phyloP scores from a whole-genome alignment of 345 rosid species.

The Hirschfeldia incana region DNA sequence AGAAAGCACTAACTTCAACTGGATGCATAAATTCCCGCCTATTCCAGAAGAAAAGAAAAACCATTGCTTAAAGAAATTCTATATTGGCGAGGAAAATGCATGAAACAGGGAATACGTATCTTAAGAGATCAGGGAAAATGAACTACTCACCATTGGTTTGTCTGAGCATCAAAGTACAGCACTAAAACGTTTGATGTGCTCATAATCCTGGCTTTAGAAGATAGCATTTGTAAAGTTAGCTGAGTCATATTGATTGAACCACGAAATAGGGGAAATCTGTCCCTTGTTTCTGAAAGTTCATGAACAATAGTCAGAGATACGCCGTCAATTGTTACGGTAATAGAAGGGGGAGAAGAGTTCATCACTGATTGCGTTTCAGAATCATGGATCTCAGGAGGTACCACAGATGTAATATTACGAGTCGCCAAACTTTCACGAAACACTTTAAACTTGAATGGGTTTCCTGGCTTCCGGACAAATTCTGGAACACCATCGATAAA shows the following conservation, averaged over 20 bases:
- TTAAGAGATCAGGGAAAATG: conserved; percentile 12
- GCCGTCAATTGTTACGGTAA: conserved; percentile 54
- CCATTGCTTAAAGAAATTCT: conserved; percentile 7
- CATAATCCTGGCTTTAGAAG: conserved; percentile 68
- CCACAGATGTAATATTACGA: conserved; percentile 39
- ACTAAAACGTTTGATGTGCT: conserved; percentile 49
- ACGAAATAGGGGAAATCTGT: conserved; percentile 68
- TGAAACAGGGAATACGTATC: conserved; percentile 14
- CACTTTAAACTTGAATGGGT: conserved; percentile 84
- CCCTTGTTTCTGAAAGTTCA: conserved; percentile 69
- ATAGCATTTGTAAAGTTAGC: conserved; percentile 58
- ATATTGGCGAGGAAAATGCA: conserved; percentile 18
- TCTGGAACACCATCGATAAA: conserved; percentile 72
- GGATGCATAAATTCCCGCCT: conserved; percentile 82
- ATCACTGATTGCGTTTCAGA: conserved; percentile 45
- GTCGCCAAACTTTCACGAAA: conserved; percentile 45
- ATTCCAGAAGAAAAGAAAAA: conserved; percentile 34
- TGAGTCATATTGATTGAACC: conserved; percentile 52
- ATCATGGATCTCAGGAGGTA: conserved; percentile 31
- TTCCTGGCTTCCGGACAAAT: conserved; percentile 91
- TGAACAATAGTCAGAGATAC: conserved; percentile 69
- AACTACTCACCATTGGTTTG: conserved; percentile 65
- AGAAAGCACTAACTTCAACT: conserved; percentile 63
- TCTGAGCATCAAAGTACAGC: conserved; percentile 69
- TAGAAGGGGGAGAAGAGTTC: conserved; percentile 51